Percentiles rank a stretch among this genome's conserved stretches.
Conservation (phyloP, 2,329 filamentous ascomycete genomes). For the Trichophyton simii region DNA sequence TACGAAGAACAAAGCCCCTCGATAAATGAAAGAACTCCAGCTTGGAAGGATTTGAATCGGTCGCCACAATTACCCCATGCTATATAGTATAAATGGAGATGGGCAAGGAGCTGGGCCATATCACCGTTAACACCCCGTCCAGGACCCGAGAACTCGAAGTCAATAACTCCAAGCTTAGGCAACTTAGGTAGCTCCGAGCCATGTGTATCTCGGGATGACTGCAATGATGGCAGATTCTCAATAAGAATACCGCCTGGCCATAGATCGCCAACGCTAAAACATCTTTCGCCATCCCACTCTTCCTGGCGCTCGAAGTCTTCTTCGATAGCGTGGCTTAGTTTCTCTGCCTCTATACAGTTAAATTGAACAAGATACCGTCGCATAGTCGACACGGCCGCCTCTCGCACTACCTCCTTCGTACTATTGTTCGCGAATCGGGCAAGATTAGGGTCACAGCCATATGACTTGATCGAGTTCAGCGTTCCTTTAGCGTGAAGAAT, state of each 20-base stretch:
- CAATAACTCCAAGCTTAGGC: slow-evolving; percentile 9
- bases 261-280: slow-evolving; percentile 9
- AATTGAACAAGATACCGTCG: slow-evolving; percentile 5
- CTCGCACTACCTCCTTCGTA: slow-evolving; percentile 5
- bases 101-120: slow-evolving; percentile 10
- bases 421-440: slow-evolving; percentile 1
- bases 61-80: slow-evolving; percentile 1
- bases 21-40: background rate
- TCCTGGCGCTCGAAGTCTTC: slow-evolving; percentile 8
- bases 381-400: slow-evolving; percentile 6
- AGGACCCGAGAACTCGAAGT: slow-evolving; percentile 10
- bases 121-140: slow-evolving; percentile 8
- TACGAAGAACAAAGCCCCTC: slow-evolving; percentile 6
- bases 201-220: background rate
- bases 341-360: background rate
- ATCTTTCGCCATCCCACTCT: slow-evolving; percentile 2
- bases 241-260: slow-evolving; percentile 9
- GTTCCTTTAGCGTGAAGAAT: slow-evolving; percentile 5
- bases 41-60: background rate
- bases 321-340: slow-evolving; percentile 4
- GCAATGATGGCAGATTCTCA: background rate
- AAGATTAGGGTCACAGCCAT: slow-evolving; percentile 3
- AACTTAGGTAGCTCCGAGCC: background rate
- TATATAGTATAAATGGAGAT: slow-evolving; percentile 10
- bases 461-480: background rate